phyloP scores from a whole-genome alignment of 2,329 filamentous ascomycete genomes.

The Tolypocladium tropicale region DNA sequence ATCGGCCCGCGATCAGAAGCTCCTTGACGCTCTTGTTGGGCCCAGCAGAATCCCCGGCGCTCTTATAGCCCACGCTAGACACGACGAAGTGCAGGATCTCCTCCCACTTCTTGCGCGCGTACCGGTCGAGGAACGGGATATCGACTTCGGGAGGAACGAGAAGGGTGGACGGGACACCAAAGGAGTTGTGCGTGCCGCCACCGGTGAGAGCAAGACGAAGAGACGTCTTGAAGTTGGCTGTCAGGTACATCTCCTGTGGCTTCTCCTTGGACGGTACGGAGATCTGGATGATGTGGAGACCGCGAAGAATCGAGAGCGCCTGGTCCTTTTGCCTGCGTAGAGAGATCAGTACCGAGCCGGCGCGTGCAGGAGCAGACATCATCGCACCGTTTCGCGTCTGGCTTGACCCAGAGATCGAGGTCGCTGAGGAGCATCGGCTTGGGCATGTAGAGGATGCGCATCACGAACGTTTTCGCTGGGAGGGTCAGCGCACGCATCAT shows the following conservation, averaged over 20 bases:
- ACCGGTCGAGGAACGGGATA: constrained; percentile 67
- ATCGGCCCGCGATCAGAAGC: constrained; percentile 67
- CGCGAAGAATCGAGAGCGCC: constrained; percentile 68
- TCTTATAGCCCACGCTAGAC: constrained; percentile 53
- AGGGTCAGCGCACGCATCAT: background rate
- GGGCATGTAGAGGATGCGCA: constrained; percentile 88
- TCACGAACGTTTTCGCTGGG: constrained; percentile 85
- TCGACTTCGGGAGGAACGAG: constrained; percentile 54
- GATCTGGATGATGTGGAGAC: constrained; percentile 76
- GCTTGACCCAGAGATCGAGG: constrained; percentile 77
- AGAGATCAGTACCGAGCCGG: background rate
- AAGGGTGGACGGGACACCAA: constrained; percentile 71
- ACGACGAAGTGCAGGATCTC: constrained; percentile 94
- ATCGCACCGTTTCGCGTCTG: constrained; percentile 36
- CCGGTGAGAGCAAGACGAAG: constrained; percentile 82
- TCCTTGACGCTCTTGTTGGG: constrained; percentile 75
- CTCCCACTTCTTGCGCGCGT: constrained; percentile 87
- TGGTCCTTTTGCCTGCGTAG: constrained; percentile 67
- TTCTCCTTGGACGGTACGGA: constrained; percentile 49
- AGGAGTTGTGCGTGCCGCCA: constrained; percentile 74
- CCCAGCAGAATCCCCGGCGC: constrained; percentile 33
- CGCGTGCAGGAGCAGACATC: background rate
- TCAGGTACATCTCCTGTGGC: constrained; percentile 64
- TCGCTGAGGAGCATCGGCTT: constrained; percentile 68
- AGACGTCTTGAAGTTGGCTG: constrained; percentile 72